Evolutionary conservation across 2,329 filamentous ascomycete genomes (phyloP).

Genomic region (Cladosporium sp.): DNA sequence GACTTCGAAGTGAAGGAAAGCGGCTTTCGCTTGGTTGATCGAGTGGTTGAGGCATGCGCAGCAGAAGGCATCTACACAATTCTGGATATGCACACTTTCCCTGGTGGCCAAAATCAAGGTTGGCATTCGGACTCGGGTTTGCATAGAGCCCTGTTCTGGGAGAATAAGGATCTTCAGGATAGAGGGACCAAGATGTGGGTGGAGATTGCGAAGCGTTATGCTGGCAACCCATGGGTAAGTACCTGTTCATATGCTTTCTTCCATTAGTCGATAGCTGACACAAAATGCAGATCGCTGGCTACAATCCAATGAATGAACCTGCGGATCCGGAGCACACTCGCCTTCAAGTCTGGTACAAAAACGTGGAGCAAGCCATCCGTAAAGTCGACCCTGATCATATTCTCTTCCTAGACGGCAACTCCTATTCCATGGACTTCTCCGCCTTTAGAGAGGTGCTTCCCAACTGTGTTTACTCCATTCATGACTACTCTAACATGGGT

Average conservation of each 20-base stretch:
- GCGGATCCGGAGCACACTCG: constrained; percentile 45
- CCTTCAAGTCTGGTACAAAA: constrained; percentile 44
- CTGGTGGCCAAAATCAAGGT: constrained; percentile 48
- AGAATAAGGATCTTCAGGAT: constrained; percentile 49
- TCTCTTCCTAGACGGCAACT: constrained; percentile 36
- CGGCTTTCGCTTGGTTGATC: constrained; percentile 49
- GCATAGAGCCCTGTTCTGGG: constrained; percentile 47
- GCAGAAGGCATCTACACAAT: constrained; percentile 48
- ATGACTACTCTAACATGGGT: constrained; percentile 52
- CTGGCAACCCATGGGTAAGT: constrained; percentile 40
- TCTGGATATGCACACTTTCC: constrained; percentile 47
- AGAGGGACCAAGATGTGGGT: constrained; percentile 48
- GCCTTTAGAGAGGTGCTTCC: constrained; percentile 43
- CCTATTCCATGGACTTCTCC: constrained; percentile 37
- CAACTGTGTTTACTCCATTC: constrained; percentile 48
- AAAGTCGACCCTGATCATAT: constrained; percentile 48
- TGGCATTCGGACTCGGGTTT: constrained; percentile 49
- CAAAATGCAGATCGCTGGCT: constrained; percentile 37
- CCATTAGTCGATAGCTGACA: not conserved
- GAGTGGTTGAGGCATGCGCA: constrained; percentile 46
- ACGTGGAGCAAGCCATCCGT: constrained; percentile 45
- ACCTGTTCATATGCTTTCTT: not conserved
- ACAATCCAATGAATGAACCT: constrained; percentile 52
- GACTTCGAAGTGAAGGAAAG: constrained; percentile 36
- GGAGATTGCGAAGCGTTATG: constrained; percentile 44